Percentiles rank a stretch among this genome's conserved stretches.
Conservation (phyloP, 352 stramenopile genomes). For the Phytophthora macrochlamydospora region DNA sequence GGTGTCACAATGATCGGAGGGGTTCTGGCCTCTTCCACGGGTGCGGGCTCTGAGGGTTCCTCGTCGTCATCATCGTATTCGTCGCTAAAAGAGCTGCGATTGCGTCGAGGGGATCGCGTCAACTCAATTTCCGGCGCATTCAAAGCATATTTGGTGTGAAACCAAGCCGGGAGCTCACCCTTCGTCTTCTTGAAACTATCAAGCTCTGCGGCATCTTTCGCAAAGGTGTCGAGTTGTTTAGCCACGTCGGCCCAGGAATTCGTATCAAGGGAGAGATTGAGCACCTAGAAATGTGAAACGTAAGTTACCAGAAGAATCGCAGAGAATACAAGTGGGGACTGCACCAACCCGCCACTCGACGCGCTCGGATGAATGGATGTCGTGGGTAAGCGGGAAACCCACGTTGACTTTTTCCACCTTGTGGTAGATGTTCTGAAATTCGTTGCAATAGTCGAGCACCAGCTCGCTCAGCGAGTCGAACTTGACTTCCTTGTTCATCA, state of each 20-base stretch:
- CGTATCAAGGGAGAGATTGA: constrained; percentile 57
- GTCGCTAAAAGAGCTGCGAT: constrained; percentile 41
- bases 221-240: constrained; percentile 70
- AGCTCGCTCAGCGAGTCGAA: constrained; percentile 83
- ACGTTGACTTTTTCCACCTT: constrained; percentile 80
- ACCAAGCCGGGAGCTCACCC: constrained; percentile 65
- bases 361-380: constrained; percentile 88
- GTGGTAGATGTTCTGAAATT: constrained; percentile 73
- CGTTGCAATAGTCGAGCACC: constrained; percentile 66
- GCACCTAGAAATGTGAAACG: constrained; percentile 36
- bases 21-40: neutral
- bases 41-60: constrained; percentile 10
- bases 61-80: constrained; percentile 36
- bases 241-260: constrained; percentile 55
- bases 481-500: constrained; percentile 88
- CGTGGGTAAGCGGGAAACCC: constrained; percentile 83
- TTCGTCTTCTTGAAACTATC: constrained; percentile 68
- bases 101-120: constrained; percentile 50
- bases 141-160: constrained; percentile 64
- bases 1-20: constrained; percentile 61
- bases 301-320: neutral
- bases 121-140: constrained; percentile 57
- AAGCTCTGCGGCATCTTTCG: constrained; percentile 71
- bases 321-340: neutral
- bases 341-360: constrained; percentile 81